Conservation (phyloP, 805 yeast species). For the Pichia pseudocactophila region DNA sequence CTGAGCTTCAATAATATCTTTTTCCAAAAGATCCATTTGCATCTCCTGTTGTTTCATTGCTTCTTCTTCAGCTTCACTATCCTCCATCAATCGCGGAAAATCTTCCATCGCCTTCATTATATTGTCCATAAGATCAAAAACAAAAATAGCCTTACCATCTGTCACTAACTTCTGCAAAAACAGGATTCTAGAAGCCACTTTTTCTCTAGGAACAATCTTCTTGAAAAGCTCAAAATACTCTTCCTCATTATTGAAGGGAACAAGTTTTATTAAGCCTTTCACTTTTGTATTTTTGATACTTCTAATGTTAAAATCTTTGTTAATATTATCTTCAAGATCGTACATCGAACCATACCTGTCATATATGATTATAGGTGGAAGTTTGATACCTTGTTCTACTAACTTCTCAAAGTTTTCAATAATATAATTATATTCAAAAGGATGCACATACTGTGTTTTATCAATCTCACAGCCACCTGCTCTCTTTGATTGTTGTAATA, state of each 20-base stretch:
- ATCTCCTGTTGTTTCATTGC: background rate
- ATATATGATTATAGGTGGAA: conserved; percentile 16
- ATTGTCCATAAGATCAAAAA: conserved; percentile 13
- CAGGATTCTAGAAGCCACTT: conserved; percentile 11
- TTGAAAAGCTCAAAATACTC: conserved; percentile 15
- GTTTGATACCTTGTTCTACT: conserved; percentile 1
- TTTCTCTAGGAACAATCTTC: conserved; percentile 12
- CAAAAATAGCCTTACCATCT: conserved; percentile 18
- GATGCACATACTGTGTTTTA: conserved; percentile 16
- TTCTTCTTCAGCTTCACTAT: conserved; percentile 11
- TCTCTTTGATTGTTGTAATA: conserved; percentile 14
- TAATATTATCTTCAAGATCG: conserved; percentile 1
- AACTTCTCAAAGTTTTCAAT: conserved; percentile 11
- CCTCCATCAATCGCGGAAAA: conserved; percentile 4
- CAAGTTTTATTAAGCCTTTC: conserved; percentile 10
- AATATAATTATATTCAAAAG: conserved; percentile 19
- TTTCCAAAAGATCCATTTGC: background rate
- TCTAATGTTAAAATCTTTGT: conserved; percentile 2
- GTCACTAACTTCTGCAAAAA: conserved; percentile 18
- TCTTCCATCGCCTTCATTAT: conserved; percentile 5
- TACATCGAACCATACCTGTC: conserved; percentile 11
- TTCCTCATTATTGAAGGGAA: conserved; percentile 13
- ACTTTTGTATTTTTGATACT: conserved; percentile 12
- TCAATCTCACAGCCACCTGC: conserved; percentile 13
- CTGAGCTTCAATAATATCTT: no score